These are phyloP conservation scores for Globisporangium abappressorium DNA, from an alignment of 352 stramenopile species.

Conservation along the genomic window DNA sequence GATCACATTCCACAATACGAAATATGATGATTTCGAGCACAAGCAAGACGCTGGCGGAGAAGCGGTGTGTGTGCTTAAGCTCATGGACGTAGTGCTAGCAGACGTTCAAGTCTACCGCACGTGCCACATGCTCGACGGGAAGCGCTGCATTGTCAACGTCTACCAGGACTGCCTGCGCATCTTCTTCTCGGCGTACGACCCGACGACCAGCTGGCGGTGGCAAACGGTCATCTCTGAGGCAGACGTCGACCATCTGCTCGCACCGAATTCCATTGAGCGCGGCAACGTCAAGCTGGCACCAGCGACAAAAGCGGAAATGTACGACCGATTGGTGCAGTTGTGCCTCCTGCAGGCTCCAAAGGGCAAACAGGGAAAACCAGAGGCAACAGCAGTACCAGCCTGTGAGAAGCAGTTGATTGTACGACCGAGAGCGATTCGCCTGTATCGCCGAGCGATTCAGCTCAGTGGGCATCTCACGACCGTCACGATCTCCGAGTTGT, in stretches of 20 bases:
- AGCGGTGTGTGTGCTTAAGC: constrained; percentile 32
- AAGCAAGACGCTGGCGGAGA: constrained; percentile 16
- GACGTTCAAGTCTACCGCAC: constrained; percentile 68
- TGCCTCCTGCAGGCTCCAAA: constrained; percentile 40
- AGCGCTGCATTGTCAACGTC: constrained; percentile 58
- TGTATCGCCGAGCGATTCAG: constrained; percentile 50
- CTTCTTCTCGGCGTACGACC: constrained; percentile 70
- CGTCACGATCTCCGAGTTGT: constrained; percentile 60
- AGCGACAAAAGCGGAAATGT: constrained; percentile 50
- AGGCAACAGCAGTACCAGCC: neutral
- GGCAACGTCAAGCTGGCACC: constrained; percentile 42
- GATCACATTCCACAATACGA: constrained; percentile 45
- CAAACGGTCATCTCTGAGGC: constrained; percentile 48
- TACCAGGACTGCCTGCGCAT: constrained; percentile 71
- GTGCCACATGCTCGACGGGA: constrained; percentile 36
- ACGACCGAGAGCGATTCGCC: constrained; percentile 39
- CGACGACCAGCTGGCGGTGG: constrained; percentile 45
- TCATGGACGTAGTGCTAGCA: constrained; percentile 58
- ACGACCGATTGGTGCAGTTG: constrained; percentile 51
- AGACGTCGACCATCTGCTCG: constrained; percentile 55
- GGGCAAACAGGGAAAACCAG: neutral
- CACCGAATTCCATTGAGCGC: constrained; percentile 57
- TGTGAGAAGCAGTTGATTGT: constrained; percentile 29
- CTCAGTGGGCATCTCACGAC: constrained; percentile 46
- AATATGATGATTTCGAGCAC: neutral